Base-by-base conservation (phyloP, 495 filamentous ascomycete species). In the Daldinia loculata region DNA sequence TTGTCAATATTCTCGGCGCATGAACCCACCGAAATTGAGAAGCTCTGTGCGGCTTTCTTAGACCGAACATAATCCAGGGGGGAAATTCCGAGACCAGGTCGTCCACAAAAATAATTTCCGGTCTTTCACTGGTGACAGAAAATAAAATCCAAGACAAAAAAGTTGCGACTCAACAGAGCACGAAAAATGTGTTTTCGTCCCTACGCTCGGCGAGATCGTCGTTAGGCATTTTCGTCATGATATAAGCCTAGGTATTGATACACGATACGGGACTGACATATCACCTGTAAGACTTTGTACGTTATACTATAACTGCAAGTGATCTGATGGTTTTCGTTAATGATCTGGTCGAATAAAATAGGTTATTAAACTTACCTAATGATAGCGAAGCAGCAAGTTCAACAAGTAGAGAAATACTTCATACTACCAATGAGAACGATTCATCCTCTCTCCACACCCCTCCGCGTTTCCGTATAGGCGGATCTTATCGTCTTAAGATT, bases 31-130 rank as follows among this genome's bases (percentile, higher is more conserved):
- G 61, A 68, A 65, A 69, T 73, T 69, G 70, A 43, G 26, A 55
- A 62, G 66, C 61, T 66, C 70, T 61, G 66, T 66, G 70, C 61
- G 57, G 70, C 61, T 69, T 58, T 66, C 22, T 9, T 14, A 22
- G 22, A 27, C 66, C 34, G 30, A 15, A 61, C 34, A 61, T 24
- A 61, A 65, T 57, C 65, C 57, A 65, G 56, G 56, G 65, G 65
- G 22, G 8, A 24, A 50, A 53, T 51, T 15, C 64, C 60, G 48
- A 51, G 60, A 57, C 70, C 27, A 72, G 52, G 61, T 29, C 32
- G 32, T 55, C 62, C 51, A 61, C 53, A 55, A 24, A 53, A 53
- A 72, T 66, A 69, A 72, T 72, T 53, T 72, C 70, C 65, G 65
- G 32, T 14, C 29, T 9, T 58, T 38, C 52, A 52, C 4, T 29